These are phyloP conservation scores for Agrocybe pediades DNA, from an alignment of 768 basidiomycete species.

Conservation along the genomic window DNA sequence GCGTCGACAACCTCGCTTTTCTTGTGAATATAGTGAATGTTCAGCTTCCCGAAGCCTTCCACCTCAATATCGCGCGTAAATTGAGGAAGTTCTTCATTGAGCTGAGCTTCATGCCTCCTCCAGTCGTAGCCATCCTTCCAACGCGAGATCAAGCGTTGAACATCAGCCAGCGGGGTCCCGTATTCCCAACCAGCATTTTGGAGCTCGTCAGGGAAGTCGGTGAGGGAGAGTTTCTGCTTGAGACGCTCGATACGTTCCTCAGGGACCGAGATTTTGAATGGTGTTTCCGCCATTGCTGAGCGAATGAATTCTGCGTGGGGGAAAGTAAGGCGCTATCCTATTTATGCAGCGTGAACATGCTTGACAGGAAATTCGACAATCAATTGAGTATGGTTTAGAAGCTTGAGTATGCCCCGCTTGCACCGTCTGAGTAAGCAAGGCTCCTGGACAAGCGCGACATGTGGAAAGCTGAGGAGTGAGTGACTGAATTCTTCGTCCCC, in stretches of 20 bases:
- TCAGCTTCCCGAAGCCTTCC: constrained; percentile 41
- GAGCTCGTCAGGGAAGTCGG: constrained; percentile 60
- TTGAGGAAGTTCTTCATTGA: constrained; percentile 57
- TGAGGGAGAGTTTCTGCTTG: constrained; percentile 45
- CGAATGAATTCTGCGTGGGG: not conserved
- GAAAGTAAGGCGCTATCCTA: not conserved
- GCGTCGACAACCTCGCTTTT: constrained; percentile 43
- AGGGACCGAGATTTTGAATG: constrained; percentile 51
- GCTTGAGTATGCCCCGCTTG: not conserved
- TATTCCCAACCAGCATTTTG: constrained; percentile 52
- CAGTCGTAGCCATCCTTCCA: constrained; percentile 63
- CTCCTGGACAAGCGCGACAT: not conserved
- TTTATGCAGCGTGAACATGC: not conserved
- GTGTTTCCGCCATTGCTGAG: not conserved
- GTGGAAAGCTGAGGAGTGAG: not conserved
- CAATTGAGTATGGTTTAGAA: not conserved
- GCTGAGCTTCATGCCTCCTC: constrained; percentile 47
- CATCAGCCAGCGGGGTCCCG: constrained; percentile 51
- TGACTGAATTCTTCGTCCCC: not conserved
- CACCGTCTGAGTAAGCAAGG: not conserved
- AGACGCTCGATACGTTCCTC: constrained; percentile 42
- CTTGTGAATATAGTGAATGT: constrained; percentile 62
- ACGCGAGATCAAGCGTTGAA: constrained; percentile 46
- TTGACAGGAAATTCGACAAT: not conserved
- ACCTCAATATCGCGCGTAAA: constrained; percentile 54